These are phyloP conservation scores for Ophiosphaerella korrae DNA, from an alignment of 2,329 filamentous ascomycete species.

Conservation along the genomic window DNA sequence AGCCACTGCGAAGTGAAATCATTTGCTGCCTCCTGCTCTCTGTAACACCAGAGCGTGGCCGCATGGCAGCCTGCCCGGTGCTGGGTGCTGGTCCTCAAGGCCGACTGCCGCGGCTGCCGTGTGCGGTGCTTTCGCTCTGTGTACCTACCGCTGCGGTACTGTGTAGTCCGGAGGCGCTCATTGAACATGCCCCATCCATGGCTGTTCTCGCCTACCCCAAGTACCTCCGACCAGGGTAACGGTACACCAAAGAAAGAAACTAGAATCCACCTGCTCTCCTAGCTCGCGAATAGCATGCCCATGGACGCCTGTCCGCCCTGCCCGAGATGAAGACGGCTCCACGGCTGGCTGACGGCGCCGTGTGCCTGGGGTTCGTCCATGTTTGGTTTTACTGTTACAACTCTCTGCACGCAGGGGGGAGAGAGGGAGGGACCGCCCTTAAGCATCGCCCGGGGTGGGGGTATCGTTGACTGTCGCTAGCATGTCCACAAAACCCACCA, in stretches of 20 bases:
- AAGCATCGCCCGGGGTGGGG: conserved; percentile 26
- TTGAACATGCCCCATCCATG: conserved; percentile 6
- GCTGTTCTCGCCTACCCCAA: neutral
- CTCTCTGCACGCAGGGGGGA: conserved; percentile 15
- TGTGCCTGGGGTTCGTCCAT: conserved; percentile 12
- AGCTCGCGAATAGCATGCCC: too few relatives aligned
- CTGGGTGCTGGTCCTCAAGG: neutral
- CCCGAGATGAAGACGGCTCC: neutral
- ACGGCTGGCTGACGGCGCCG: conserved; percentile 24
- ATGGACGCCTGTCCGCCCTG: too few relatives aligned
- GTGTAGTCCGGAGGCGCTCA: neutral
- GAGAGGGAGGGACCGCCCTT: conserved; percentile 10
- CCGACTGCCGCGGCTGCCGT: conserved; percentile 14
- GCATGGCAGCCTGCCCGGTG: too few relatives aligned
- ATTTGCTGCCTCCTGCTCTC: too few relatives aligned
- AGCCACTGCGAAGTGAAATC: too few relatives aligned
- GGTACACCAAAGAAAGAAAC: conserved; percentile 7
- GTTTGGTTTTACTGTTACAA: conserved; percentile 28
- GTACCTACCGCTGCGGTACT: conserved; percentile 6
- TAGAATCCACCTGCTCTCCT: too few relatives aligned
- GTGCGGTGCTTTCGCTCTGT: conserved; percentile 11
- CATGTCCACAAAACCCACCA: conserved; percentile 32
- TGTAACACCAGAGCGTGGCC: too few relatives aligned
- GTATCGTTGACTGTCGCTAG: conserved; percentile 34
- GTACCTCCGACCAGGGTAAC: conserved; percentile 22